A percentile compares a stretch with the other conserved stretches of the same genome.
Evolutionary conservation across 2,329 filamentous ascomycete genomes (phyloP).

Genomic region (Epichloe sibirici): DNA sequence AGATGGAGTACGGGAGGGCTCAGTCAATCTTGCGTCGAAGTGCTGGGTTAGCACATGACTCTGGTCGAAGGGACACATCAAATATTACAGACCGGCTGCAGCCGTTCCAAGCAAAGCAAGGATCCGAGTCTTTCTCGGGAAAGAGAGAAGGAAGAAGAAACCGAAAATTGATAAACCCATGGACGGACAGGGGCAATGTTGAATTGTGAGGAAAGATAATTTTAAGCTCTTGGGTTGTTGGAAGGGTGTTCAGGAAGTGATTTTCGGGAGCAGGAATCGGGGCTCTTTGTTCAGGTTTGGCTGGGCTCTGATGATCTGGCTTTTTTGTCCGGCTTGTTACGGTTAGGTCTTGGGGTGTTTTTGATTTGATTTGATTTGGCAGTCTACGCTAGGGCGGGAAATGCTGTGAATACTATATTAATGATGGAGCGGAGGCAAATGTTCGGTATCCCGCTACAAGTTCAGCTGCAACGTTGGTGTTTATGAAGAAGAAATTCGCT

Average conservation of each 20-base stretch:
- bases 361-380: background rate
- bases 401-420: slow-evolving; percentile 5
- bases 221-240: background rate
- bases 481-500: no score
- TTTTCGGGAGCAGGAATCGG: background rate
- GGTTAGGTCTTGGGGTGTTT: slow-evolving; percentile 4
- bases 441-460: background rate
- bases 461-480: no score
- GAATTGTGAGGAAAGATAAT: background rate
- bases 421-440: background rate
- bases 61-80: background rate
- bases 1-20: background rate
- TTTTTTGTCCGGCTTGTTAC: background rate
- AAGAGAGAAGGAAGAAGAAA: background rate
- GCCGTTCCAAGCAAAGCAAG: background rate
- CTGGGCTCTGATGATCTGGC: background rate
- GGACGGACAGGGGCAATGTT: background rate
- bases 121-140: background rate
- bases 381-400: background rate
- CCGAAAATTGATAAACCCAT: background rate
- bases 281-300: background rate
- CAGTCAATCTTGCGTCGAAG: background rate
- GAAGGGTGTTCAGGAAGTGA: slow-evolving; percentile 1
- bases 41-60: background rate
- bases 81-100: background rate